Evolutionary conservation across 1,139 yeast genomes (phyloP).

Genomic region (Candida mesenterica): DNA sequence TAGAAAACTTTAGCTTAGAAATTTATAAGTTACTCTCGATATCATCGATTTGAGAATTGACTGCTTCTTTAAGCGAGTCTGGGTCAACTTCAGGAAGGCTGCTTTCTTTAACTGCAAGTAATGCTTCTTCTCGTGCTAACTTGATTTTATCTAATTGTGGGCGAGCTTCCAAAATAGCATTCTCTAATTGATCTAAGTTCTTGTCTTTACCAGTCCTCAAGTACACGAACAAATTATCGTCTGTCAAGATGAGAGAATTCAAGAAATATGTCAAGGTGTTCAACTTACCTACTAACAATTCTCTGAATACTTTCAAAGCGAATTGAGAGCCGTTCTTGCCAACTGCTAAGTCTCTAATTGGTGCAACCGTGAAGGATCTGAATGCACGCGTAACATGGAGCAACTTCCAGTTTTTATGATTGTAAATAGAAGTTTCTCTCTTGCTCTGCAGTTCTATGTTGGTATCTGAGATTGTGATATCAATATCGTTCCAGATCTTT

Average conservation of each 20-base stretch:
- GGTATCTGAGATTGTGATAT: conserved; percentile 56
- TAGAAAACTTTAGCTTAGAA: too few species aligned
- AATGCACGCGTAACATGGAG: conserved; percentile 22
- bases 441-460: conserved; percentile 12
- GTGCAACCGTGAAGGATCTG: conserved; percentile 20
- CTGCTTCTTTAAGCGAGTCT: conserved; percentile 9
- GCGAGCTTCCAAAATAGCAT: background rate
- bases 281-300: conserved; percentile 18
- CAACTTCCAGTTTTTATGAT: conserved; percentile 27
- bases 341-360: conserved; percentile 11
- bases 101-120: background rate
- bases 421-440: conserved; percentile 11
- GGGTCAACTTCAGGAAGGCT: conserved; percentile 10
- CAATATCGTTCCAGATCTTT: conserved; percentile 52
- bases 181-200: conserved; percentile 5
- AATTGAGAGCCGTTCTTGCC: conserved; percentile 7
- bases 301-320: conserved; percentile 16
- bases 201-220: conserved; percentile 20
- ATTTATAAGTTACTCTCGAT: conserved; percentile 4
- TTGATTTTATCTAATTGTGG: too few species aligned
- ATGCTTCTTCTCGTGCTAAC: too few species aligned
- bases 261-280: conserved; percentile 18
- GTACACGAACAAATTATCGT: conserved; percentile 32
- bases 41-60: conserved; percentile 13
- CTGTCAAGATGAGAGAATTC: conserved; percentile 22